Base-by-base conservation (phyloP, 495 filamentous ascomycete genomes). In the Podospora tetraspora region DNA sequence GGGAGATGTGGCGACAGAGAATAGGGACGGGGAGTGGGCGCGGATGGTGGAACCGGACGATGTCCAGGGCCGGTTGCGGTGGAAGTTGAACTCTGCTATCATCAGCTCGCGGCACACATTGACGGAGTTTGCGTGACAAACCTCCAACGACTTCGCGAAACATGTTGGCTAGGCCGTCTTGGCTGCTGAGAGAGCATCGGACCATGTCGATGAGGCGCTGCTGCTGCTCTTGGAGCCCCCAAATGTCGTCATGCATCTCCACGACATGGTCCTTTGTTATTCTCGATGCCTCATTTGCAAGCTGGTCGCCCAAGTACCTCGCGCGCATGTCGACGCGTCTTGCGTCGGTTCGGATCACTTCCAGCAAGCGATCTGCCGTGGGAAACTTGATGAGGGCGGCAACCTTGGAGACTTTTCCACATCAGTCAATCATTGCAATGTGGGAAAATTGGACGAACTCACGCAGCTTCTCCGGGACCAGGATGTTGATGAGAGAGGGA, bases 211-310 rank as follows among this genome's bases (percentile, higher is more conserved):
- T 12, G 12, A 62, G 3, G 24, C 32, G 22, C 9, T 62, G 56
- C 16, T 57, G 32, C n/a, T 57, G 34, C 7, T 32, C 66, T 32
- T 67, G 32, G 12, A 67, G 13, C 24, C 29, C 59, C 21, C 21
- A 21, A 8, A 67, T 59, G 21, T 59, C 59, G 12, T 29, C 24
- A 34, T 67, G 66, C n/a, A 69, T 69, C 11, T 64, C 62, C 23
- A 60, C 43, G 64, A 70, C 65, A 32, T 70, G 65, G 8, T 64
- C 30, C 32, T 68, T 66, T 7, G 66, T 68, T 12, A 66, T 66
- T 24, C 32, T 66, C 9, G 65, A 57, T 1, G 65, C 65, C 16
- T 66, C 57, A 30, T 30, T 66, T 21, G 52, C 23, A 6, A 67
- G n/a, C 1, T 67, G 59, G 65, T 68, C 65, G 29, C 57, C 57